Percentiles rank a stretch among this genome's conserved stretches.
phyloP scores from a whole-genome alignment of 345 rosid species.

The Linum usitatissimum region DNA sequence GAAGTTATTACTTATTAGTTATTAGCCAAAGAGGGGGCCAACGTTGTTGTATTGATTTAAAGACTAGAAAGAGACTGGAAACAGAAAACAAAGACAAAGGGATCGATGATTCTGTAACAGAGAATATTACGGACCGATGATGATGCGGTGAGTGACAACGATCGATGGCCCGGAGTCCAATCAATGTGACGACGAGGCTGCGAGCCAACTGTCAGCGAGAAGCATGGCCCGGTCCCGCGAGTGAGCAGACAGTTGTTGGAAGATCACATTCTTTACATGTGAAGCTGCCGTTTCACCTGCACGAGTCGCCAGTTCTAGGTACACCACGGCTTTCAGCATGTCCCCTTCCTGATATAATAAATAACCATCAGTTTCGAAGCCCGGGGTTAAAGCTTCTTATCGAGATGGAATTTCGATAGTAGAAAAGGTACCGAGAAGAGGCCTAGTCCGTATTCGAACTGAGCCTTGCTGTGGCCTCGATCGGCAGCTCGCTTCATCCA shows the following conservation, averaged over 20 bases:
- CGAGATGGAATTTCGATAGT: neutral
- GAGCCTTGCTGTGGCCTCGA: constrained; percentile 78
- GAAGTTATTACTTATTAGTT: too few relatives aligned
- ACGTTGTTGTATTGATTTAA: too few relatives aligned
- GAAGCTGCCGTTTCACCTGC: constrained; percentile 71
- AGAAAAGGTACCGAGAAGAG: constrained; percentile 53
- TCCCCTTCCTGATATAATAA: constrained; percentile 50
- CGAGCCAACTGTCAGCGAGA: constrained; percentile 54
- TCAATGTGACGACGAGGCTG: constrained; percentile 18
- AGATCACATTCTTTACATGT: constrained; percentile 57
- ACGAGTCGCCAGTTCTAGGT: constrained; percentile 83
- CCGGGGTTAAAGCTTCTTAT: too few relatives aligned
- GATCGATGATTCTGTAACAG: too few relatives aligned
- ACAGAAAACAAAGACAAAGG: too few relatives aligned
- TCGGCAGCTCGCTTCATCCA: constrained; percentile 98
- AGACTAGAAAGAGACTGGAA: too few relatives aligned
- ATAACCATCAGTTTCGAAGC: too few relatives aligned
- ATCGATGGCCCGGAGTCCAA: too few relatives aligned
- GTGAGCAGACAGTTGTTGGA: constrained; percentile 51
- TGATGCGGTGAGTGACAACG: too few relatives aligned
- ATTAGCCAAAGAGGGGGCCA: too few relatives aligned
- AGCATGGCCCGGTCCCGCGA: constrained; percentile 41
- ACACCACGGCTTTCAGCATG: constrained; percentile 59
- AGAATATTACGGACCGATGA: too few relatives aligned
- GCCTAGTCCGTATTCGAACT: constrained; percentile 75